A percentile compares a stretch with the other conserved stretches of the same genome.
Evolutionary conservation across 176 grass and related monocot species (phyloP).

Genomic region (Zizania latifolia): DNA sequence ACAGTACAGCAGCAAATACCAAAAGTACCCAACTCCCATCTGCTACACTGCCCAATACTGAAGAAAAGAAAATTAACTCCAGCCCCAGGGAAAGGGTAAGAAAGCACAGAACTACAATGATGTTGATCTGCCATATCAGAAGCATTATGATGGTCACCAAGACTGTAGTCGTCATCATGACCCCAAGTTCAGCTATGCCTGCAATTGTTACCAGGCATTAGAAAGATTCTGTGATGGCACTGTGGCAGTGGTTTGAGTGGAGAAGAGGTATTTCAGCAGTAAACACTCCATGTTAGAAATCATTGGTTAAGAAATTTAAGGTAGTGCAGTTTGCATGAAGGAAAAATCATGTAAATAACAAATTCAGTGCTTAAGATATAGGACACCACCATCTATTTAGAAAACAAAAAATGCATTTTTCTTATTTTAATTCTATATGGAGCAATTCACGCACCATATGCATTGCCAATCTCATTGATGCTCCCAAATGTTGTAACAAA

Average conservation of each 20-base stretch:
- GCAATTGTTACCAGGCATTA: conserved; percentile 31
- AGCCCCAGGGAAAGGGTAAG: conserved; percentile 68
- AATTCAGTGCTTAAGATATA: not conserved
- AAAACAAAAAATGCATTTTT: not conserved
- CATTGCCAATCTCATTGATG: conserved; percentile 98
- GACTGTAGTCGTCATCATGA: conserved; percentile 96
- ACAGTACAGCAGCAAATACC: conserved; percentile 72
- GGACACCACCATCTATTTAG: not conserved
- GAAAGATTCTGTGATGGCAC: conserved; percentile 11
- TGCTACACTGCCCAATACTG: conserved; percentile 65
- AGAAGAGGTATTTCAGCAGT: not conserved
- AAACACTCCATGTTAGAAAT: not conserved
- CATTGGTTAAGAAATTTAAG: not conserved
- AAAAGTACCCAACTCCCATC: conserved; percentile 97
- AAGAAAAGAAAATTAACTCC: conserved; percentile 93
- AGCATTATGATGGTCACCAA: conserved; percentile 98
- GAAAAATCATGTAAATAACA: conserved; percentile 20
- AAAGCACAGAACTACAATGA: conserved; percentile 77
- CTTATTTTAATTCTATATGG: not conserved
- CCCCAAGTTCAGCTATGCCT: conserved; percentile 93
- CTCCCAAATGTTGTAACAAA: conserved; percentile 83
- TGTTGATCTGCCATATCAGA: conserved; percentile 98
- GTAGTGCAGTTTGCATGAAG: not conserved
- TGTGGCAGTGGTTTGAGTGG: not conserved
- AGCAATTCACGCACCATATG: conserved; percentile 59